These are phyloP conservation scores for Arthrobotrys iridis DNA, from an alignment of 2,329 filamentous ascomycete species.

Conservation along the genomic window DNA sequence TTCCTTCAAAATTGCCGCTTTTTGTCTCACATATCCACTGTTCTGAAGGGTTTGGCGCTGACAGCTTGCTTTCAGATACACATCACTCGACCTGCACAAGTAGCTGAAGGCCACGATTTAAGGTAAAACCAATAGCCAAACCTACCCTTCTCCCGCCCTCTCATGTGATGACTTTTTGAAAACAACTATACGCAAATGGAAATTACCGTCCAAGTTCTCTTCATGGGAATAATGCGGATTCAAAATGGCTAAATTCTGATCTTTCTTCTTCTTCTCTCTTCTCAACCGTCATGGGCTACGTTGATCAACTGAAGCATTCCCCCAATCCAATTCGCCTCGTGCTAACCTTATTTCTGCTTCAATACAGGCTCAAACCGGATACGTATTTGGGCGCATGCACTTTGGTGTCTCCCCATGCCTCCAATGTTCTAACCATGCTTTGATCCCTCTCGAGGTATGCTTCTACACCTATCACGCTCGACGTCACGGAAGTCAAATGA, in stretches of 20 bases:
- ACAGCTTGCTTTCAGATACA: neutral
- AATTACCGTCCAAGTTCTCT: constrained; percentile 90
- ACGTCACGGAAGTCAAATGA: constrained; percentile 31
- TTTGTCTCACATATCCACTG: neutral
- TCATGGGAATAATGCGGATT: constrained; percentile 76
- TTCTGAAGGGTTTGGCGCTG: neutral
- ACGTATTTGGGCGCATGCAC: too few species aligned
- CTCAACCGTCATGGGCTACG: too few species aligned
- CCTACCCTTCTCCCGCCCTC: neutral
- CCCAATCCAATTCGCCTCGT: too few species aligned
- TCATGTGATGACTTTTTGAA: constrained; percentile 71
- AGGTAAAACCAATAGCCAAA: too few species aligned
- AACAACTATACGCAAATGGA: constrained; percentile 77
- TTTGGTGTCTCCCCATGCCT: too few species aligned
- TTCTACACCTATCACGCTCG: neutral
- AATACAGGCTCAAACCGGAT: too few species aligned
- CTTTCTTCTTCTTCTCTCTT: constrained; percentile 58
- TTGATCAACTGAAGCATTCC: too few species aligned
- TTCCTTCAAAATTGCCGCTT: neutral
- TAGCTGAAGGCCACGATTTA: too few species aligned
- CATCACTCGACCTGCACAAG: too few species aligned
- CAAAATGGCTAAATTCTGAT: constrained; percentile 87
- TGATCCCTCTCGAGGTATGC: constrained; percentile 1
- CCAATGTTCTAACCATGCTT: too few species aligned
- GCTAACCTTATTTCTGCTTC: too few species aligned